These are phyloP conservation scores for Sporopachydermia cereana DNA, from an alignment of 1,139 yeast species.

Conservation along the genomic window DNA sequence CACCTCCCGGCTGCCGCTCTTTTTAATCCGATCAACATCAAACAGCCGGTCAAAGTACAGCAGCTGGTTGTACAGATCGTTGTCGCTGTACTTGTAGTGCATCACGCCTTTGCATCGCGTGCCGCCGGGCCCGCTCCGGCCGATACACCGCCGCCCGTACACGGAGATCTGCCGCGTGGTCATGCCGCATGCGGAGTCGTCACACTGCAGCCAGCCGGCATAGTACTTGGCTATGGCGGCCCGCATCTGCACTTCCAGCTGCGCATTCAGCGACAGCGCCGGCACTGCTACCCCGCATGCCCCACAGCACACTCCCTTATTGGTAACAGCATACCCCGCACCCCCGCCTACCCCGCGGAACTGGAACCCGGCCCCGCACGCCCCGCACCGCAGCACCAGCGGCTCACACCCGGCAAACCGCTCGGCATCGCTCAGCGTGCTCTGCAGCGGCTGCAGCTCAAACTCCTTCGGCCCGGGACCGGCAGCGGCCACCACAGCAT, in stretches of 20 bases:
- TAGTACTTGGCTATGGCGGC: conserved; percentile 65
- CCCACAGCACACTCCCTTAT: conserved; percentile 61
- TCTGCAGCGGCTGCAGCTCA: conserved; percentile 66
- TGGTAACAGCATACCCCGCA: conserved; percentile 44
- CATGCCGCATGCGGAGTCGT: conserved; percentile 72
- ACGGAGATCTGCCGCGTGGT: conserved; percentile 81
- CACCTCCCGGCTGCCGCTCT: conserved; percentile 32
- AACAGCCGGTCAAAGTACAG: conserved; percentile 69
- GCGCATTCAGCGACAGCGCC: conserved; percentile 48
- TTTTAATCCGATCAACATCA: conserved; percentile 71
- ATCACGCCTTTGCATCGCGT: conserved; percentile 69
- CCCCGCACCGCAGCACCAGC: conserved; percentile 44
- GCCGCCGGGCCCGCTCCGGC: conserved; percentile 31
- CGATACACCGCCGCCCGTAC: conserved; percentile 79
- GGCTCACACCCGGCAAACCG: conserved; percentile 58
- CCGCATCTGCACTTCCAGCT: conserved; percentile 62
- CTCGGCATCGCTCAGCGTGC: conserved; percentile 71
- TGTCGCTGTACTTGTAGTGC: conserved; percentile 67
- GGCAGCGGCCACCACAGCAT: conserved; percentile 26
- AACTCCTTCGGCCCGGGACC: conserved; percentile 32
- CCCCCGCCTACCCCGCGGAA: conserved; percentile 56
- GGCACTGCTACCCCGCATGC: conserved; percentile 44
- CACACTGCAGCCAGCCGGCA: conserved; percentile 77
- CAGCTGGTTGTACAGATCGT: conserved; percentile 76
- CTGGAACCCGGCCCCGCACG: conserved; percentile 48